Conservation (phyloP, 2,329 filamentous ascomycete genomes). For the Microascus cirrosus region DNA sequence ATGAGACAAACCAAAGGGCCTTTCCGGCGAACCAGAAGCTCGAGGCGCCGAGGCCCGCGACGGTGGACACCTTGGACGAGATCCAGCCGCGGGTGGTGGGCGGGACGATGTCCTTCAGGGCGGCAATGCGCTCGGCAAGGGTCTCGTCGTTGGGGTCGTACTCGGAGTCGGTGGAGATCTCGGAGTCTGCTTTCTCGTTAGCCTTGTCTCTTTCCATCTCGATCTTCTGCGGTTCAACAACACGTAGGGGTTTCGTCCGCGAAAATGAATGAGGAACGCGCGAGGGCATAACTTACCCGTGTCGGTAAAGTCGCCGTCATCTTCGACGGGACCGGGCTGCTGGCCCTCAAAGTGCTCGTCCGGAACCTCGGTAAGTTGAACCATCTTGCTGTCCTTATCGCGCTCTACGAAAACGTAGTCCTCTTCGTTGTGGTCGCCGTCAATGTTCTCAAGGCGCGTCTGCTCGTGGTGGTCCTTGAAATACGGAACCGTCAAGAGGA, state of each 20-base stretch:
- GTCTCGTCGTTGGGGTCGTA: constrained; percentile 48
- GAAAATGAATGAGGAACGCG: neutral
- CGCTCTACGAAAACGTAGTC: neutral
- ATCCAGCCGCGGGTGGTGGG: constrained; percentile 60
- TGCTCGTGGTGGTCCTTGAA: neutral
- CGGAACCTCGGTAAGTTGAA: constrained; percentile 92
- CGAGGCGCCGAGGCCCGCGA: constrained; percentile 35
- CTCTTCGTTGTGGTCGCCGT: neutral
- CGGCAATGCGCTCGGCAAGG: constrained; percentile 58
- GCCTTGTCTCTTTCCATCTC: neutral
- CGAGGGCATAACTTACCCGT: constrained; percentile 51
- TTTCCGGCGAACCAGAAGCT: constrained; percentile 67
- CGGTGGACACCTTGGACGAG: constrained; percentile 46
- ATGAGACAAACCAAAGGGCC: constrained; percentile 82
- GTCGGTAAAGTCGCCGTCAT: constrained; percentile 85
- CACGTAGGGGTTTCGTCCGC: too few relatives aligned
- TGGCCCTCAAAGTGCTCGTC: constrained; percentile 83
- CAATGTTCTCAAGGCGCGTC: neutral
- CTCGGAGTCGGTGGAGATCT: constrained; percentile 73
- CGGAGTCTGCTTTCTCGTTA: constrained; percentile 47
- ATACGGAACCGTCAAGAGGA: neutral
- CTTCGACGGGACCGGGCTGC: constrained; percentile 61
- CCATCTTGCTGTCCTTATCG: constrained; percentile 50
- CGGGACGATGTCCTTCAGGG: constrained; percentile 66
- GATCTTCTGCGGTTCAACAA: too few relatives aligned